Evolutionary conservation across 1,284 basidiomycete species (phyloP), one percentile per base, ranked within the genome.

Genomic region (Ceratobasidium sp.): DNA sequence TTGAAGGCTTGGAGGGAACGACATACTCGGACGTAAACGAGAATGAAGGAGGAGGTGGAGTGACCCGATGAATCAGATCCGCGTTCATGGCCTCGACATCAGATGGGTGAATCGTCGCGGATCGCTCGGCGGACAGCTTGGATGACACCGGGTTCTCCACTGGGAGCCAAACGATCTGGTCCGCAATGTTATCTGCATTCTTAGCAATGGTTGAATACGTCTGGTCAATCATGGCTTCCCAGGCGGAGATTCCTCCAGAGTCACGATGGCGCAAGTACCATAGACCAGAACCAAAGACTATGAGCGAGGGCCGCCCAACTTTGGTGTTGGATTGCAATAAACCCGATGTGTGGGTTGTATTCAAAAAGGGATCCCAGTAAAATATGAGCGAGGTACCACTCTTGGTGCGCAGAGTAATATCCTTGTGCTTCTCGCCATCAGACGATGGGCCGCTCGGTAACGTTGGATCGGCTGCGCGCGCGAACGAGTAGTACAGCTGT

Each of bases 41-140:
- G 38, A 68, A 49, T 22, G 69, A 69, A 49, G 53, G 42, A 72
- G 72, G 76, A 75, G 54, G 77, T 72, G 73, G 79, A 76, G 60
- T 77, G 31, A 93, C 83, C 47, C 91, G 86, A 75, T 92, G 90
- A 65, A 82, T 82, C 43, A 95, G 81, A 77, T 92, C 90, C 2
- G 89, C 88, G 77, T 95, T 94, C 91, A 95, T 93, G 31, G 90
- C 91, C 74, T 93, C 90, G 69, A 94, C 88, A 75, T 94, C 91
- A 27, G 87, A 84, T 29, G 86, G 82, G 58, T 85, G 84, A 82
- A 95, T 92, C 10, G 86, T 88, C 53, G 79, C 76, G 6, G 86
- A 85, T 70, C 92, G 85, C 38, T 88, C 86, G 1, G 80, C 76
- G 0, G 85, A 84, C 32, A 95, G 80, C 74, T 89, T 90, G 20